Percentiles rank a stretch among this genome's conserved stretches.
These are phyloP conservation scores for Mediolabrus comicus DNA, from an alignment of 108 stramenopile genomes.

Conservation along the genomic window DNA sequence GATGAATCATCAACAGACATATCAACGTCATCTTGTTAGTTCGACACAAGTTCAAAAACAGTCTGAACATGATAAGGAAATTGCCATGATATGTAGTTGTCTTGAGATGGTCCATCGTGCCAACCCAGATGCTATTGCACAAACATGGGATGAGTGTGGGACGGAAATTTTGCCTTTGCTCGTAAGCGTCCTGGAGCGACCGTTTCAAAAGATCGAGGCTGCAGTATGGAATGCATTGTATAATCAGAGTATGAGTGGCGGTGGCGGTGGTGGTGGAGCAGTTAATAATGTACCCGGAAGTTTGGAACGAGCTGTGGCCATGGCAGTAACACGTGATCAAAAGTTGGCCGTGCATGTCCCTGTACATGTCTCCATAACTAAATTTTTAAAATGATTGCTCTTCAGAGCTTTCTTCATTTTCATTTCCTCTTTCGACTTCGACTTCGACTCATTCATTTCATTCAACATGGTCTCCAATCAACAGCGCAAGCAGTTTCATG, in stretches of 20 bases:
- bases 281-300: constrained; percentile 30
- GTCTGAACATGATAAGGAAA: constrained; percentile 48
- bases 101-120: constrained; percentile 63
- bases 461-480: too few relatives aligned
- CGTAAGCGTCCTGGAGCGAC: constrained; percentile 52
- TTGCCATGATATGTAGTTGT: constrained; percentile 52
- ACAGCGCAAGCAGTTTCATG: too few relatives aligned
- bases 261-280: background rate
- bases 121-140: constrained; percentile 50
- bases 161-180: constrained; percentile 44
- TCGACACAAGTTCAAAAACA: constrained; percentile 30
- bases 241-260: constrained; percentile 7
- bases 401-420: too few relatives aligned
- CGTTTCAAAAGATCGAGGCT: constrained; percentile 37
- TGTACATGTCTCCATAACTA: too few relatives aligned
- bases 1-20: constrained; percentile 16
- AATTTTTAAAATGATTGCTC: too few relatives aligned
- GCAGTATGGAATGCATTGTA: constrained; percentile 33
- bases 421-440: too few relatives aligned
- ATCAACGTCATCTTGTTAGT: constrained; percentile 22
- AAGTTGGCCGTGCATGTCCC: constrained; percentile 57
- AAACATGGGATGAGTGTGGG: constrained; percentile 55
- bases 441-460: too few relatives aligned
- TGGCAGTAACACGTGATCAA: constrained; percentile 43
- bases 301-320: constrained; percentile 41